Conservation (phyloP, 2,329 filamentous ascomycete genomes). For the Aureobasidium uvarum region DNA sequence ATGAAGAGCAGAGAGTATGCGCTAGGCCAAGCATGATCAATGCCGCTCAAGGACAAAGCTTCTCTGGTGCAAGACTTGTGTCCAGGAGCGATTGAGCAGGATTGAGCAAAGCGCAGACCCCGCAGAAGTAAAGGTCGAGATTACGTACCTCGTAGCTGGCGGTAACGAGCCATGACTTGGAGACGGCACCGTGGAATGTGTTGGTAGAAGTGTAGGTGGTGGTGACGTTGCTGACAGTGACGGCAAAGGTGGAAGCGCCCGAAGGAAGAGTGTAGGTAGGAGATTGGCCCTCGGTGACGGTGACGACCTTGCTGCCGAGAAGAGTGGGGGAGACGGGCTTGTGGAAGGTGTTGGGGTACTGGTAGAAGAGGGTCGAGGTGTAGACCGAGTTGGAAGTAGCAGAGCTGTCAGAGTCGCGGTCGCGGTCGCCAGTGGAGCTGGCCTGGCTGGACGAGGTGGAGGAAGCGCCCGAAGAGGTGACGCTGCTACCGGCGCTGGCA, state of each 20-base stretch:
- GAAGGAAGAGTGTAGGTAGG: conserved; percentile 18
- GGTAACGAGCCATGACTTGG: conserved; percentile 17
- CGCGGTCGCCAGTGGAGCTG: neutral
- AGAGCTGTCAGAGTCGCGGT: neutral
- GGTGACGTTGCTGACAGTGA: conserved; percentile 23
- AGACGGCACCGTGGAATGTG: conserved; percentile 21
- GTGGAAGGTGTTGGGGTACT: conserved; percentile 27
- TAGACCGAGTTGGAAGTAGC: neutral
- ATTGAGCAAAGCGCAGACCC: neutral
- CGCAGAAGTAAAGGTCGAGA: neutral
- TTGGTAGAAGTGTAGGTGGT: conserved; percentile 25
- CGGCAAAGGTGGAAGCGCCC: conserved; percentile 1
- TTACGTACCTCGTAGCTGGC: conserved; percentile 19
- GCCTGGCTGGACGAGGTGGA: neutral
- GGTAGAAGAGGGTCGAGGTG: conserved; percentile 23
- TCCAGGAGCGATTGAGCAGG: neutral
- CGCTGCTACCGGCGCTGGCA: neutral
- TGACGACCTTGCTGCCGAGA: conserved; percentile 20
- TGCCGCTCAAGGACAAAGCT: neutral
- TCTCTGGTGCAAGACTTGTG: neutral
- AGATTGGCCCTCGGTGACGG: conserved; percentile 10
- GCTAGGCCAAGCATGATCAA: neutral
- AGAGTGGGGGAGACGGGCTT: conserved; percentile 26
- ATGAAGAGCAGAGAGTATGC: neutral
- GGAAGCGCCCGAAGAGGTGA: conserved; percentile 4